Conservation (phyloP, 345 rosid genomes). For the Populus tremula region DNA sequence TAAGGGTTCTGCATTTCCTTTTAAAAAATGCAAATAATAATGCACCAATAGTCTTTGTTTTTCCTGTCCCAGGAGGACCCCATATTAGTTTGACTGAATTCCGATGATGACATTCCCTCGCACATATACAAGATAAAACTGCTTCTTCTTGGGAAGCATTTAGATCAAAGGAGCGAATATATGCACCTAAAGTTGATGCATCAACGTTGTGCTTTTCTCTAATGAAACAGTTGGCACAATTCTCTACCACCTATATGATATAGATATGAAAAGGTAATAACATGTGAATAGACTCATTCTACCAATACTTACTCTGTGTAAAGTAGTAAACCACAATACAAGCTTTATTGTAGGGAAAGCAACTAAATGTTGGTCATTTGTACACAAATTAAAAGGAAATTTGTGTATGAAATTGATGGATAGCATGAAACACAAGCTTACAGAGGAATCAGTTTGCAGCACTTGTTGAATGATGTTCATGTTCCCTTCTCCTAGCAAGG, state of each 20-base stretch:
- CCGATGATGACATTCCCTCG: constrained; percentile 1
- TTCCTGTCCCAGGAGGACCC: constrained; percentile 28
- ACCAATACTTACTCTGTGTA: neutral
- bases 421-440: neutral
- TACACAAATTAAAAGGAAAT: no score
- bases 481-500: neutral
- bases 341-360: no score
- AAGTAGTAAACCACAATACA: no score
- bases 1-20: constrained; percentile 19
- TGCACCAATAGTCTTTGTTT: constrained; percentile 14
- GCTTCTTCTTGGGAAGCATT: neutral
- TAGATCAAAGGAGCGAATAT: neutral
- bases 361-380: no score
- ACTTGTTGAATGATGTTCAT: neutral
- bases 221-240: neutral
- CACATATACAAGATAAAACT: neutral
- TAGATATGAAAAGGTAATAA: neutral
- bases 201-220: constrained; percentile 5
- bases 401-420: neutral
- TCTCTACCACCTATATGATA: neutral
- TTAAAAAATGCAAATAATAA: constrained; percentile 1
- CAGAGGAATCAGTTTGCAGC: neutral
- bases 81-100: constrained; percentile 12
- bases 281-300: neutral
- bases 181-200: constrained; percentile 3